Evolutionary conservation across 768 basidiomycete genomes (phyloP), one percentile per base, ranked within the genome.

Genomic region (Pilatotrama ljubarskyi): DNA sequence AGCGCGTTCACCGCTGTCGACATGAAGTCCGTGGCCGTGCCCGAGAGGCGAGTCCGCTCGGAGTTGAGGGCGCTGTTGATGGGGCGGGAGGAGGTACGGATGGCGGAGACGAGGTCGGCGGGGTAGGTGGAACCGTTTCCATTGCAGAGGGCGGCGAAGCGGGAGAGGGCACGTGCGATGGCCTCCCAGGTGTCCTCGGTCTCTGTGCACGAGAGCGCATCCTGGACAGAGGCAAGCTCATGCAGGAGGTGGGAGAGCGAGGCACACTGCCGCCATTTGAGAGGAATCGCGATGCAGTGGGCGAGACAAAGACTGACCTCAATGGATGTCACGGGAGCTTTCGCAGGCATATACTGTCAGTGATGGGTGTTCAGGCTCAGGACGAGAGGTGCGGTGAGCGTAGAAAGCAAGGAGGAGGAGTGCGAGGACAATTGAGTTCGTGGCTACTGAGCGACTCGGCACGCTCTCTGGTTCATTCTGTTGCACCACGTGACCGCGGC

Each of bases 131-230:
- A 79, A 17, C 77, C 84, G 22, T 82, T 83, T 51, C 82, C 78
- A 36, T 79, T 77, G 62, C 79, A 83, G 5, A 87, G 69, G 5
- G 73, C 69, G 1, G 77, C 77, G 20, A 92, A 70, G 14, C 75
- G 70, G 20, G 67, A 55, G 50, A 91, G 68, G 4, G 78, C 78
- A 36, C 80, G 76, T 2, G 80, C 71, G 47, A 93, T 88, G 17
- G 72, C 76, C 56, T 91, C 88, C 91, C 91, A 93, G 14, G 84
- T 84, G 26, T 93, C 90, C 69, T 93, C 91, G 3, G 88, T 84
- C 71, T 93, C 91, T 35, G 78, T 68, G 14, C 82, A 75, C 54
- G 75, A 67, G 18, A 83, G 61, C 22, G 74, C 69, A 63, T 75
- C 70, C 57, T 78, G 78, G 20, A 82, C 64, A 38, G 72, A 67